These are phyloP conservation scores for Fusarium robinianum DNA, from an alignment of 2,329 filamentous ascomycete species.

Conservation along the genomic window DNA sequence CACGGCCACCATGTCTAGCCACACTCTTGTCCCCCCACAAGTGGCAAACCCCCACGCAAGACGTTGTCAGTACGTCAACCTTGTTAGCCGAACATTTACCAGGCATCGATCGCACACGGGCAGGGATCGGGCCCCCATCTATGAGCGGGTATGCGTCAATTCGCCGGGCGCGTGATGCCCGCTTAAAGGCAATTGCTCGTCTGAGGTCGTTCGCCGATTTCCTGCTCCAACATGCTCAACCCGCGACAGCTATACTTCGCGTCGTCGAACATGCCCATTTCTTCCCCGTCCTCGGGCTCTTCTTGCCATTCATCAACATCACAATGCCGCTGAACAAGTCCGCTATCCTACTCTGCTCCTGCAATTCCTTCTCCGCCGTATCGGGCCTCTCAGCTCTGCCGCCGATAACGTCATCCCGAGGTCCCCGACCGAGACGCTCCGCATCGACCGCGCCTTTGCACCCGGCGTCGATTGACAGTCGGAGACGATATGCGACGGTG, in stretches of 20 bases:
- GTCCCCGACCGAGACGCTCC: constrained; percentile 13
- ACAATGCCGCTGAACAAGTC: constrained; percentile 33
- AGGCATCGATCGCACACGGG: too few relatives aligned
- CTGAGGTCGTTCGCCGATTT: constrained; percentile 6
- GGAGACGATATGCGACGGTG: constrained; percentile 31
- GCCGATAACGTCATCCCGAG: constrained; percentile 34
- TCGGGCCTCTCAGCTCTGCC: constrained; percentile 13
- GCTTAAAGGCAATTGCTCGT: constrained; percentile 1
- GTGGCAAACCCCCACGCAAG: too few relatives aligned
- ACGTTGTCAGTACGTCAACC: too few relatives aligned
- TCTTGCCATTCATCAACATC: constrained; percentile 7
- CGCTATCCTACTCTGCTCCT: constrained; percentile 24
- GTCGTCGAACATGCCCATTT: constrained; percentile 29
- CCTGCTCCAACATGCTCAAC: constrained; percentile 35
- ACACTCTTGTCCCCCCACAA: too few relatives aligned
- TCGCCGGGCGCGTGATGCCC: constrained; percentile 19
- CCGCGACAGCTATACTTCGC: constrained; percentile 18
- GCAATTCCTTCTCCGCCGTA: constrained; percentile 27
- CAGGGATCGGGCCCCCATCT: constrained; percentile 1
- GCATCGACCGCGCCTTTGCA: constrained; percentile 3
- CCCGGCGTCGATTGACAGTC: not conserved
- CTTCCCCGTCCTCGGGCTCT: constrained; percentile 14
- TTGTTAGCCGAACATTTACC: too few relatives aligned
- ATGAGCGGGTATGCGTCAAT: constrained; percentile 20
- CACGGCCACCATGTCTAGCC: too few relatives aligned